These are phyloP conservation scores for Ophiosphaerella herpotricha DNA, from an alignment of 2,329 filamentous ascomycete genomes.

Conservation along the genomic window DNA sequence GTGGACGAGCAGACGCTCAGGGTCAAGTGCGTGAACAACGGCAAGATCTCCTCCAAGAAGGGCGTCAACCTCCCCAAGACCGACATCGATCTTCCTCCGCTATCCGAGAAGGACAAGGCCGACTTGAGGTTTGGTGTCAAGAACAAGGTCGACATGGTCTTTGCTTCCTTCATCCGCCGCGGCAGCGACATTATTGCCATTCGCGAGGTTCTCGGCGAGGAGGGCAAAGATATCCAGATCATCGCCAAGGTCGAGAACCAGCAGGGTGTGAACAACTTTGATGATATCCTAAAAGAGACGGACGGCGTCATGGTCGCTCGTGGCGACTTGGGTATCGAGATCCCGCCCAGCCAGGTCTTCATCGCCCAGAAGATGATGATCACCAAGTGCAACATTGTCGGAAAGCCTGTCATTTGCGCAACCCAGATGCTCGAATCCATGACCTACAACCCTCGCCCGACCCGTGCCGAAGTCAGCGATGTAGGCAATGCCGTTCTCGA, in stretches of 20 bases:
- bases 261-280: constrained; percentile 99
- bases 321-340: constrained; percentile 98
- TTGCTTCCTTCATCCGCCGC: constrained; percentile 96
- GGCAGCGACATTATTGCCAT: constrained; percentile 93
- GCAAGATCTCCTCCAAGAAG: constrained; percentile 98
- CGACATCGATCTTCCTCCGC: constrained; percentile 93
- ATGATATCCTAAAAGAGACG: constrained; percentile 92
- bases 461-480: constrained; percentile 96
- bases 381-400: constrained; percentile 98
- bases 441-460: constrained; percentile 99
- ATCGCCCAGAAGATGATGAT: constrained; percentile 99
- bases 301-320: constrained; percentile 99
- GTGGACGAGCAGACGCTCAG: constrained; percentile 87
- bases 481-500: constrained; percentile 98
- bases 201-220: constrained; percentile 84
- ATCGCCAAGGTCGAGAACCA: constrained; percentile 99
- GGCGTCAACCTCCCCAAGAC: constrained; percentile 99
- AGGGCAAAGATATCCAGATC: constrained; percentile 97
- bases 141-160: constrained; percentile 99
- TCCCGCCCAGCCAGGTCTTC: constrained; percentile 97
- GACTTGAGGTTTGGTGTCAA: constrained; percentile 96
- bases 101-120: constrained; percentile 97
- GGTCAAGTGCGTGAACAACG: constrained; percentile 91
- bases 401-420: constrained; percentile 98
- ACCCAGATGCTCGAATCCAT: constrained; percentile 99